Conservation (phyloP, 495 filamentous ascomycete species). For the Cercophora newfieldiana region DNA sequence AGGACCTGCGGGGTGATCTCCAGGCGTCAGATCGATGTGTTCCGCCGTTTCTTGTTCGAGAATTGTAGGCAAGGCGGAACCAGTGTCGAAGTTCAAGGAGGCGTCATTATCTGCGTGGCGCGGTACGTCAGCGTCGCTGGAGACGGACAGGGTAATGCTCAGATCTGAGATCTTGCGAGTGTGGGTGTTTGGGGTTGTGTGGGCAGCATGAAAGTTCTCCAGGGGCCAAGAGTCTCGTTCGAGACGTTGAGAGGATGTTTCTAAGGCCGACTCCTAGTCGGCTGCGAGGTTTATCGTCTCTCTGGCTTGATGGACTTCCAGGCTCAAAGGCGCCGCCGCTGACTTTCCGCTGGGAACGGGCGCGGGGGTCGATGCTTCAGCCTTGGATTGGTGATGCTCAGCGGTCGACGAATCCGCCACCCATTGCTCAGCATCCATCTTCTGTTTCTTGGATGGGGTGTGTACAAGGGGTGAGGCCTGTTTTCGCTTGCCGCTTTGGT, state of each 20-base stretch:
- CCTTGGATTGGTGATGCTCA: not conserved
- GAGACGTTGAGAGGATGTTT: not conserved
- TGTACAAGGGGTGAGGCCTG: not conserved
- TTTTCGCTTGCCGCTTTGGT: constrained; percentile 6
- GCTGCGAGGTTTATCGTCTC: not conserved
- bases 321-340: not conserved
- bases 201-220: constrained; percentile 14
- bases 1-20: not conserved
- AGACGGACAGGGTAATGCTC: constrained; percentile 18
- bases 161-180: constrained; percentile 19
- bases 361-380: not conserved
- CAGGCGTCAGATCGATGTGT: not conserved
- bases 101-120: constrained; percentile 25
- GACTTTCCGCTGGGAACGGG: not conserved
- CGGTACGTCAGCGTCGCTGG: constrained; percentile 24
- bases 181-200: not conserved
- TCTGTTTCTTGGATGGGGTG: not conserved
- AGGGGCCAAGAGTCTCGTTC: not conserved
- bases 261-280: constrained; percentile 4
- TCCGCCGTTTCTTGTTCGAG: constrained; percentile 14
- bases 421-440: not conserved
- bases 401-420: not conserved
- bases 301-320: not conserved
- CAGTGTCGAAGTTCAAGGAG: constrained; percentile 18
- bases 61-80: constrained; percentile 6